These are phyloP conservation scores for Ustilago trichophora DNA, from an alignment of 1,284 basidiomycete species.

Conservation along the genomic window DNA sequence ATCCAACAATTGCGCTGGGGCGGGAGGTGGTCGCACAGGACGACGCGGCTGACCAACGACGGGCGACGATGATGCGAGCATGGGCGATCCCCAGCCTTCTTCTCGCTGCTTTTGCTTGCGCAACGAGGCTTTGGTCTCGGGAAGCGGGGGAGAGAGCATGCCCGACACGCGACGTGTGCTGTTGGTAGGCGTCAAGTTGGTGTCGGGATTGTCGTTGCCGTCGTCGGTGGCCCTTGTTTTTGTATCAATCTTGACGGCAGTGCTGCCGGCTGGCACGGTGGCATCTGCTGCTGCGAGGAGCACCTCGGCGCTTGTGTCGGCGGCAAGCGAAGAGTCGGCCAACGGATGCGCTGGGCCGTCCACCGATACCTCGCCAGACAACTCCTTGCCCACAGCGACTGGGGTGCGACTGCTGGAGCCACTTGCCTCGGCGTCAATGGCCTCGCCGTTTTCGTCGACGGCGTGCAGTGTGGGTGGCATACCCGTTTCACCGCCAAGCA, in stretches of 20 bases:
- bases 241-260: neutral
- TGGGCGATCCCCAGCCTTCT: constrained; percentile 39
- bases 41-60: constrained; percentile 12
- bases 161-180: constrained; percentile 27
- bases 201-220: constrained; percentile 7
- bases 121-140: constrained; percentile 48
- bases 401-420: constrained; percentile 9
- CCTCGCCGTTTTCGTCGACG: constrained; percentile 46
- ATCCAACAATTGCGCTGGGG: constrained; percentile 54
- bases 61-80: constrained; percentile 7
- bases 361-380: constrained; percentile 19
- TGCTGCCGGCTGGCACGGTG: neutral
- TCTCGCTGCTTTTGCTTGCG: constrained; percentile 57
- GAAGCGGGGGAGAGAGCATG: constrained; percentile 34
- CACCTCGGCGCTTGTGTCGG: constrained; percentile 26
- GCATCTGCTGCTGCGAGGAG: constrained; percentile 27
- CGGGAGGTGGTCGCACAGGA: constrained; percentile 40
- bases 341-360: constrained; percentile 41
- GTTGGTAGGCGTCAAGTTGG: constrained; percentile 32
- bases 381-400: constrained; percentile 18
- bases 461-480: constrained; percentile 18
- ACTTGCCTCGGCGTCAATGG: constrained; percentile 39
- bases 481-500: constrained; percentile 24
- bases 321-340: constrained; percentile 21
- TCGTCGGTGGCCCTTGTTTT: neutral